A percentile compares a stretch with the other conserved stretches of the same genome.
Conservation (phyloP, 1,139 yeast genomes). For the Magnusiomyces fungicola region DNA sequence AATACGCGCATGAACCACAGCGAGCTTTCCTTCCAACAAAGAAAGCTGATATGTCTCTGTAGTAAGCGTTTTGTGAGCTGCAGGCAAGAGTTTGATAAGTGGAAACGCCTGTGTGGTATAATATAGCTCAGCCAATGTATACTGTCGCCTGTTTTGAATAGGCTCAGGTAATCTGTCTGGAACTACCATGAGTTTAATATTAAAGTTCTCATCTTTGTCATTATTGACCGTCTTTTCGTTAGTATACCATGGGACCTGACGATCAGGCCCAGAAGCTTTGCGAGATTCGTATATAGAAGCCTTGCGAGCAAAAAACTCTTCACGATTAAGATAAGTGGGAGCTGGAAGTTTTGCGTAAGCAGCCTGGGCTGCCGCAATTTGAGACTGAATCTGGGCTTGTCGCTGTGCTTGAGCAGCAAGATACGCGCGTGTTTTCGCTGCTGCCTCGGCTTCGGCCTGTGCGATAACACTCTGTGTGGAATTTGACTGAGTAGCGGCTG, state of each 20-base stretch:
- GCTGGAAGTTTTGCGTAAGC: not conserved
- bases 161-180: constrained; percentile 34
- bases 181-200: constrained; percentile 28
- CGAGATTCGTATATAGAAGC: constrained; percentile 12
- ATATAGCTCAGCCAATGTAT: constrained; percentile 73
- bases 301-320: constrained; percentile 2
- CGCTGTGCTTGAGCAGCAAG: not conserved
- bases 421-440: not conserved
- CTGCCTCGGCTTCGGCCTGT: constrained; percentile 1
- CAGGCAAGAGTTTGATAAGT: constrained; percentile 67
- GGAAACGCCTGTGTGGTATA: constrained; percentile 87
- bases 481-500: not conserved
- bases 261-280: constrained; percentile 10
- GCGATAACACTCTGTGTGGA: not conserved
- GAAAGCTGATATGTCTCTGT: constrained; percentile 84
- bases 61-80: constrained; percentile 77
- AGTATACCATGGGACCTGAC: constrained; percentile 15
- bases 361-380: not conserved
- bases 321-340: not conserved
- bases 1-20: constrained; percentile 85
- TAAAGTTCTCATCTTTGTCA: constrained; percentile 21
- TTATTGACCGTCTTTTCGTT: constrained; percentile 16
- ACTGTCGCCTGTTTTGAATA: constrained; percentile 22
- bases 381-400: not conserved
- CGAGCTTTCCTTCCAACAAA: constrained; percentile 83